A percentile compares a stretch with the other conserved stretches of the same genome.
Conservation (phyloP, 108 stramenopile species). For the Nannochloropsis gaditana region DNA sequence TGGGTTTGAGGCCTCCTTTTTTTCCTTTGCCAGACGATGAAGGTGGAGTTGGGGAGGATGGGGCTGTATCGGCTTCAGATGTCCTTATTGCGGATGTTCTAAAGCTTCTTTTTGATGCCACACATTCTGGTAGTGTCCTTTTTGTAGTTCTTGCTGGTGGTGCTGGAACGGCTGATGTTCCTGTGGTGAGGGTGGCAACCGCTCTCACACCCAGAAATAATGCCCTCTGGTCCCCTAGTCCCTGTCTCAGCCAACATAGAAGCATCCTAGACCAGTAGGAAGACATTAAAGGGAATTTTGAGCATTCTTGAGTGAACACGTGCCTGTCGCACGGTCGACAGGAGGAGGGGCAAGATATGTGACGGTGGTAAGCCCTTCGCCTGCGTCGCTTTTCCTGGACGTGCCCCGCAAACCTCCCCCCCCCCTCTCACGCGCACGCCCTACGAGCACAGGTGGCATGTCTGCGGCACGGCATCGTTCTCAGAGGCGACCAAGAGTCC, state of each 20-base stretch:
- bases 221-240: not conserved
- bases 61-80: not conserved
- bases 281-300: no score
- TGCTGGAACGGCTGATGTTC: not conserved
- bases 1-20: not conserved
- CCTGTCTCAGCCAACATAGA: not conserved
- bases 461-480: not conserved
- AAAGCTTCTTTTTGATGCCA: no score
- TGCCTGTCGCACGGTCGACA: no score
- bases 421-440: not conserved
- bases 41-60: not conserved
- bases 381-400: no score
- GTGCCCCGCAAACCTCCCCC: not conserved
- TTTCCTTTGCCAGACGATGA: not conserved
- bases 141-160: no score
- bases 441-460: not conserved
- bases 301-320: no score
- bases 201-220: not conserved
- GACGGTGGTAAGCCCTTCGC: no score
- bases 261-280: not conserved
- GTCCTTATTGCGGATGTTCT: no score
- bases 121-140: no score
- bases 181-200: not conserved
- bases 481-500: conserved; percentile 20
- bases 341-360: no score